phyloP scores from a whole-genome alignment of 2,329 filamentous ascomycete genomes.

The Alternaria gaisen region DNA sequence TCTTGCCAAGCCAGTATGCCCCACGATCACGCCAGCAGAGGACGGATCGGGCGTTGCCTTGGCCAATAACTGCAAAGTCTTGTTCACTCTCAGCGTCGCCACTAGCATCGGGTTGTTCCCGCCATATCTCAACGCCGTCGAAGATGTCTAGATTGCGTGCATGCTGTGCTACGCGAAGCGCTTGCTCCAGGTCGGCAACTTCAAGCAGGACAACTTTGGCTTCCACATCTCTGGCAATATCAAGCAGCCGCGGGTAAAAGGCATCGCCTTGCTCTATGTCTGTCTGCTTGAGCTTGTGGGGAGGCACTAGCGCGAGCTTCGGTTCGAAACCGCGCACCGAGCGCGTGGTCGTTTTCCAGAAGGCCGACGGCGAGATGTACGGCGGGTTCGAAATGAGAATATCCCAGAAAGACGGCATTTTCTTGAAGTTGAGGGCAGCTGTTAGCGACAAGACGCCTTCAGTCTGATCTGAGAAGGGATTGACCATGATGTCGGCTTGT shows the following conservation, averaged over 20 bases:
- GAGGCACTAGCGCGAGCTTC: conserved; percentile 73
- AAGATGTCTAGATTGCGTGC: conserved; percentile 41
- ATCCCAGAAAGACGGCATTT: conserved; percentile 53
- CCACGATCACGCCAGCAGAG: conserved; percentile 52
- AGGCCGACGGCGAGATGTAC: conserved; percentile 77
- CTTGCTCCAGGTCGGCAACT: conserved; percentile 75
- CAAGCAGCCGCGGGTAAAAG: conserved; percentile 74
- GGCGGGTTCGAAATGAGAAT: conserved; percentile 89
- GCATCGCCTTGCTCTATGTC: conserved; percentile 56
- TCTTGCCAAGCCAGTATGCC: conserved; percentile 37
- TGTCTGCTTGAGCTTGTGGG: conserved; percentile 14
- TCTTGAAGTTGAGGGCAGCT: conserved; percentile 22
- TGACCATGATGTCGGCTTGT: conserved; percentile 55
- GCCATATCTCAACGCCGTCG: conserved; percentile 71
- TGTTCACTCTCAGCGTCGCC: neutral
- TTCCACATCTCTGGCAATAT: conserved; percentile 60
- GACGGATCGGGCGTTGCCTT: conserved; percentile 56
- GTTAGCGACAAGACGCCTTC: conserved; percentile 23
- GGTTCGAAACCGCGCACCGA: conserved; percentile 88
- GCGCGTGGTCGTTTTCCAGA: conserved; percentile 68
- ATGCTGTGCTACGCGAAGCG: conserved; percentile 66
- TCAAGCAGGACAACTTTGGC: conserved; percentile 72
- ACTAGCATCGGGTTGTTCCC: conserved; percentile 61
- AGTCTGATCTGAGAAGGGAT: conserved; percentile 59
- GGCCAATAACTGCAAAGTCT: conserved; percentile 46